These are phyloP conservation scores for Toxoplasma gondii DNA, from an alignment of 169 alveolate species.

Conservation along the genomic window DNA sequence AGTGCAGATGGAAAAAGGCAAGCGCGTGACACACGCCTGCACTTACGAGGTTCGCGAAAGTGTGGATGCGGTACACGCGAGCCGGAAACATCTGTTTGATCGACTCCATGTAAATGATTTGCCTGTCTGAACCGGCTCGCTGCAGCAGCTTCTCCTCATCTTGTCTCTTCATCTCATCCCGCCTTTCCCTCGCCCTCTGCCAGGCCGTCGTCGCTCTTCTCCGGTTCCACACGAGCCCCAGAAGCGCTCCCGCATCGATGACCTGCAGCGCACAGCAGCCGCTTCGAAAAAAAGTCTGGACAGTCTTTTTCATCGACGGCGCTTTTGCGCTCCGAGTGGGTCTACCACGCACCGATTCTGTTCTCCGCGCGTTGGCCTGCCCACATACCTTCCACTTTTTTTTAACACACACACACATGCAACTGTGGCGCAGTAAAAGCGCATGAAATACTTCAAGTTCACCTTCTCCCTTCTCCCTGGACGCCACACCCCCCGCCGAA, in stretches of 20 bases:
- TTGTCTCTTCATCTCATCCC: constrained; percentile 39
- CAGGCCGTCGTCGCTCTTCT: constrained; percentile 66
- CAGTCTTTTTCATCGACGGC: background rate
- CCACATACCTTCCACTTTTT: no score
- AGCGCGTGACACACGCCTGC: no score
- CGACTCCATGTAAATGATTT: background rate
- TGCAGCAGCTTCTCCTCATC: constrained; percentile 57
- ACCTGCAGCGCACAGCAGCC: constrained; percentile 33
- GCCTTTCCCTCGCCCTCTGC: constrained; percentile 46
- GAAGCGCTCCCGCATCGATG: constrained; percentile 51
- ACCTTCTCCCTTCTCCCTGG: no score
- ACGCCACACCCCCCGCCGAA: no score
- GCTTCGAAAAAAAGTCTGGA: background rate
- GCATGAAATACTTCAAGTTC: no score
- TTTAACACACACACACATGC: no score
- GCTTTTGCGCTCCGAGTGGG: background rate
- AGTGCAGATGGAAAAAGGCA: no score
- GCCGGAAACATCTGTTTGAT: background rate
- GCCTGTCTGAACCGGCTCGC: constrained; percentile 6
- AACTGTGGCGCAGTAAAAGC: no score
- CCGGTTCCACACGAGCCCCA: constrained; percentile 65
- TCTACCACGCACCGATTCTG: background rate
- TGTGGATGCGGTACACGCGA: constrained; percentile 2
- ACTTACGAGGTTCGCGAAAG: background rate
- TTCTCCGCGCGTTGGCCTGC: no score